Base-by-base conservation (phyloP, 1,139 yeast species). In the Petasospora fabianii region DNA sequence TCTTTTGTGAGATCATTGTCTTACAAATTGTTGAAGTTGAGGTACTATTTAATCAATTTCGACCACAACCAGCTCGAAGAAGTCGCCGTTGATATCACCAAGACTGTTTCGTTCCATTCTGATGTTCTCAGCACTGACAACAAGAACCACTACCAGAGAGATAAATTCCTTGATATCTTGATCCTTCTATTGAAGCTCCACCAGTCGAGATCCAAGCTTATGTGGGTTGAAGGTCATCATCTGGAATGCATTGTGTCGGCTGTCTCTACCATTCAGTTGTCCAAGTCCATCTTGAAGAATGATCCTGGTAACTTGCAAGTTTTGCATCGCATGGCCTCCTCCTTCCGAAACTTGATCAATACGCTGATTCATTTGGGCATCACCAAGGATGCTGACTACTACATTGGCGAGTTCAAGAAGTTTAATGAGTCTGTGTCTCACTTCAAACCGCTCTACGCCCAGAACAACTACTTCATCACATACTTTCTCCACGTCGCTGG, bases 331-430 rank as follows among this genome's bases (percentile, higher is more conserved):
- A 53, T 77, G 24, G 53, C 65, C 10, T 54, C 58, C 5, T 47
- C 71, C 6, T 72, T 71, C 50, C 55, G 57, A 13, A 41, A 44
- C 10, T 54, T 74, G 18, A 57, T 77, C 24, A 56, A 62, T 3
- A 50, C 62, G 1, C 64, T 67, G 39, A 59, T 65, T 16, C 66
- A 64, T 31, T 51, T 77, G 32, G 86, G 87, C 0, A 51, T 77
- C 3, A 62, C 78, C 0, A 74, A 74, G 46, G 85, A 80, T 39
- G 64, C 75, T 29, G 63, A 65, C 4, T 76, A 67, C 53, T 80
- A 71, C 55, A 48, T 68, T 12, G 60, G 61, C 6, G 87, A 81
- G 47, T 62, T 73, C 30, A 55, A 58, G 8, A 69, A 65, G 30
- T 55, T 77, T 17, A 50, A 56, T 21, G 62, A 63, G 4, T 61